Evolutionary conservation across 495 filamentous ascomycete species (phyloP).

Genomic region (Penicillium ucsense): DNA sequence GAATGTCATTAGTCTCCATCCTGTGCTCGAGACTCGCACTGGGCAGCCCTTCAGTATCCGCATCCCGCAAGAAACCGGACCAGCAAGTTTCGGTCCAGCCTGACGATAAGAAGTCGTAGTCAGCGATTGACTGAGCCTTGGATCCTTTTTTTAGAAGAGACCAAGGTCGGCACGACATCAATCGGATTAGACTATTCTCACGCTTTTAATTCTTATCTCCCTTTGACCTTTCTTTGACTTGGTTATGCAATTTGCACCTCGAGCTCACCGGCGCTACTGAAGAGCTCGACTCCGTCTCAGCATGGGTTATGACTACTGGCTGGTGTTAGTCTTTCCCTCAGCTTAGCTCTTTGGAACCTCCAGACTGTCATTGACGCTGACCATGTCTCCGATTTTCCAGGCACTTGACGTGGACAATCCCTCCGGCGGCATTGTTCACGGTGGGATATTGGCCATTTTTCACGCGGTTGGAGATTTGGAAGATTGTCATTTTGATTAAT

Average conservation of each 20-base stretch:
- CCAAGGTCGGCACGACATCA: too few relatives aligned
- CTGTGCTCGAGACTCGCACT: too few relatives aligned
- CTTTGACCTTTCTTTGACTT: too few relatives aligned
- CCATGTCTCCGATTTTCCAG: constrained; percentile 23
- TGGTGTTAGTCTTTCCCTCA: constrained; percentile 13
- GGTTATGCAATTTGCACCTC: not conserved
- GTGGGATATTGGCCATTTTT: constrained; percentile 46
- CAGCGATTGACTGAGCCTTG: not conserved
- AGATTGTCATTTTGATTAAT: constrained; percentile 43
- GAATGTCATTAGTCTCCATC: too few relatives aligned
- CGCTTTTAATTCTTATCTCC: too few relatives aligned
- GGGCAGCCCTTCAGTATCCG: too few relatives aligned
- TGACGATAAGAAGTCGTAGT: not conserved
- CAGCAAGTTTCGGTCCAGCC: not conserved
- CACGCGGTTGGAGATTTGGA: constrained; percentile 48
- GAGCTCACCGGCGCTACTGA: not conserved
- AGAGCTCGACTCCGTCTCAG: not conserved
- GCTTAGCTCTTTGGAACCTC: too few relatives aligned
- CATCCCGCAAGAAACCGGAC: not conserved
- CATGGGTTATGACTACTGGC: constrained; percentile 6
- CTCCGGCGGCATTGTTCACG: constrained; percentile 47
- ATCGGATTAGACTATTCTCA: too few relatives aligned
- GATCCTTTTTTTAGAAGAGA: too few relatives aligned
- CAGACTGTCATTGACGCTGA: too few relatives aligned
- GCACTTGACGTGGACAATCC: constrained; percentile 60